These are phyloP conservation scores for Nigrospora sphaerica DNA, from an alignment of 2,329 filamentous ascomycete species.

Conservation along the genomic window DNA sequence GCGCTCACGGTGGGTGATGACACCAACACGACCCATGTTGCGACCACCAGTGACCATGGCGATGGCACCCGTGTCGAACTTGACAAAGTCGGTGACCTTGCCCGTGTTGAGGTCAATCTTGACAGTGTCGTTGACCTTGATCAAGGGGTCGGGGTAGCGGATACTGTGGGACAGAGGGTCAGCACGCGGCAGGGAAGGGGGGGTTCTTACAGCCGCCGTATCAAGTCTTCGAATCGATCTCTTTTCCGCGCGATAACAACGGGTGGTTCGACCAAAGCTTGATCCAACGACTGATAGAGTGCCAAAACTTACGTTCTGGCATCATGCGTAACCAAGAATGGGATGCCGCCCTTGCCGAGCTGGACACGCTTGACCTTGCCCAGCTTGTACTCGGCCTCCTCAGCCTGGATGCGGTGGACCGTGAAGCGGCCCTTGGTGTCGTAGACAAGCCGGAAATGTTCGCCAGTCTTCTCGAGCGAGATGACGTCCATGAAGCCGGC, in stretches of 20 bases:
- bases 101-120: slow-evolving; percentile 96
- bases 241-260: slow-evolving; percentile 11
- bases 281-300: slow-evolving; percentile 99
- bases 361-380: slow-evolving; percentile 99
- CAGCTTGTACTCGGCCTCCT: slow-evolving; percentile 99
- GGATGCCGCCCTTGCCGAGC: slow-evolving; percentile 98
- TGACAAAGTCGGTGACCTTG: slow-evolving; percentile 98
- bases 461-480: slow-evolving; percentile 98
- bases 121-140: slow-evolving; percentile 99
- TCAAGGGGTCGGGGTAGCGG: slow-evolving; percentile 95
- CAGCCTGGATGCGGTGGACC: slow-evolving; percentile 96
- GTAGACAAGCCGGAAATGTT: slow-evolving; percentile 99
- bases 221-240: slow-evolving; percentile 26
- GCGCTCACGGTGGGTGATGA: slow-evolving; percentile 99
- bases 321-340: slow-evolving; percentile 99
- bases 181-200: slow-evolving; percentile 26
- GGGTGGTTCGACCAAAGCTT: slow-evolving; percentile 77
- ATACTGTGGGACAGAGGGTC: slow-evolving; percentile 58
- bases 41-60: slow-evolving; percentile 99
- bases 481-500: slow-evolving; percentile 99
- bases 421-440: slow-evolving; percentile 99
- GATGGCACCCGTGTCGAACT: slow-evolving; percentile 97
- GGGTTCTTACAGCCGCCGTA: slow-evolving; percentile 48
- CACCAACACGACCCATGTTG: slow-evolving; percentile 99
- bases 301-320: slow-evolving; percentile 99